Conservation (phyloP, 495 filamentous ascomycete genomes). For the Penicillium ochrochloron region DNA sequence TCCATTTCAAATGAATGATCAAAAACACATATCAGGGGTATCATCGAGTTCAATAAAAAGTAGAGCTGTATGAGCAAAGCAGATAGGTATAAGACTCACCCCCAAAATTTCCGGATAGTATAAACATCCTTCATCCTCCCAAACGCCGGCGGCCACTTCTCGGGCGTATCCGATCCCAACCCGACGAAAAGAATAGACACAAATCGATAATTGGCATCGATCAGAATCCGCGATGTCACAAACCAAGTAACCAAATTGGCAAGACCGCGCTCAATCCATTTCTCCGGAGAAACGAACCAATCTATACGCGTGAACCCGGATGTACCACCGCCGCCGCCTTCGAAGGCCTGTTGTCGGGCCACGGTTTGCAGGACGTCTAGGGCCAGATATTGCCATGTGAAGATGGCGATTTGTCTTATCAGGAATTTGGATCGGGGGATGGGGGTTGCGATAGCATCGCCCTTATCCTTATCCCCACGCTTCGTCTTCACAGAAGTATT, state of each 20-base stretch:
- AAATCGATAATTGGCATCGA: constrained; percentile 24
- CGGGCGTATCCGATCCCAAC: constrained; percentile 8
- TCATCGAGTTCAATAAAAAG: too few relatives aligned
- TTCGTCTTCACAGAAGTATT: background rate
- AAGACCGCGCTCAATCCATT: constrained; percentile 16
- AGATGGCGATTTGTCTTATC: constrained; percentile 22
- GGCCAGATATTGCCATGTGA: constrained; percentile 26
- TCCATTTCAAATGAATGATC: background rate
- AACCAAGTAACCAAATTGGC: constrained; percentile 20
- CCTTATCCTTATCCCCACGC: background rate
- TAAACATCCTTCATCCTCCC: constrained; percentile 38
- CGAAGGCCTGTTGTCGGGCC: background rate
- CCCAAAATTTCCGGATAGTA: constrained; percentile 38
- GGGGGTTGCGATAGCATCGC: too few relatives aligned
- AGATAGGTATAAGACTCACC: constrained; percentile 25
- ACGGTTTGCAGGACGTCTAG: constrained; percentile 16
- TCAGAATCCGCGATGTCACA: constrained; percentile 14
- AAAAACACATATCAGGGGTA: too few relatives aligned
- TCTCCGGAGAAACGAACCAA: constrained; percentile 12
- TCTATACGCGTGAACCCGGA: background rate
- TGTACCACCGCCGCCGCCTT: background rate
- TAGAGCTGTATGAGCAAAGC: background rate
- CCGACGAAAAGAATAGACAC: constrained; percentile 25
- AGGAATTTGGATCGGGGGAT: constrained; percentile 18
- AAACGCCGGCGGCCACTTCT: constrained; percentile 40